These are phyloP conservation scores for Sanghuangporus baumii DNA, from an alignment of 1,284 basidiomycete species.

Conservation along the genomic window DNA sequence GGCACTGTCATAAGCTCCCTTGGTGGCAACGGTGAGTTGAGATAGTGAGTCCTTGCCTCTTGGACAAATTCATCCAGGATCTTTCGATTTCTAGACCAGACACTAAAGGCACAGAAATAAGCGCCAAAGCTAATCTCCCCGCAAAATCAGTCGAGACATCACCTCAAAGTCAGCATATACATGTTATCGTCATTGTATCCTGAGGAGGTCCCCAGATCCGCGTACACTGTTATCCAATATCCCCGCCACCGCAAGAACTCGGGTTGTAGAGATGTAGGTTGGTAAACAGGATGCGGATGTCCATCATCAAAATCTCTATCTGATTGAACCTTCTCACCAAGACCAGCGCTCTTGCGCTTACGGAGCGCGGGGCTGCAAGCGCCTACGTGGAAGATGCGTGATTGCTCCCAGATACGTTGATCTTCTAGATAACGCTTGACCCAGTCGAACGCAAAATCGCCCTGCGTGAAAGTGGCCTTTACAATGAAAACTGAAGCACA, in stretches of 20 bases:
- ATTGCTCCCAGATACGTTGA: conserved; percentile 11
- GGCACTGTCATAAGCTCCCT: conserved; percentile 7
- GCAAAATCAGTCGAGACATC: neutral
- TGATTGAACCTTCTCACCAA: neutral
- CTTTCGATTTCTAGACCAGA: conserved; percentile 16
- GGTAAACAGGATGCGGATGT: conserved; percentile 12
- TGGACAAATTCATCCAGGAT: conserved; percentile 17
- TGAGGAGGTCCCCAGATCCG: neutral
- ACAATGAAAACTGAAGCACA: conserved; percentile 13
- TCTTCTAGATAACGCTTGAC: conserved; percentile 14
- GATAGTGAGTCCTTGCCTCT: conserved; percentile 15
- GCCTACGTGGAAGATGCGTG: conserved; percentile 14
- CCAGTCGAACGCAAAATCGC: conserved; percentile 16
- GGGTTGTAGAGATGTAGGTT: conserved; percentile 10
- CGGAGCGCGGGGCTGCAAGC: conserved; percentile 8
- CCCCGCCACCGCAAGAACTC: conserved; percentile 11
- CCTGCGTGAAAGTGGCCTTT: conserved; percentile 11
- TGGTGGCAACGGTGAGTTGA: conserved; percentile 9
- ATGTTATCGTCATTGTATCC: neutral
- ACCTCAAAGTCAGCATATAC: conserved; percentile 11
- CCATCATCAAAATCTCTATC: neutral
- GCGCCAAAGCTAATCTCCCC: neutral
- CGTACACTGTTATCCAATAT: conserved; percentile 13
- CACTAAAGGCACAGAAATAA: neutral
- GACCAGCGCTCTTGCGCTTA: neutral